A percentile compares a stretch with the other conserved stretches of the same genome.
These are phyloP conservation scores for Fusarium sp. DNA, from an alignment of 2,329 filamentous ascomycete genomes.

Conservation along the genomic window DNA sequence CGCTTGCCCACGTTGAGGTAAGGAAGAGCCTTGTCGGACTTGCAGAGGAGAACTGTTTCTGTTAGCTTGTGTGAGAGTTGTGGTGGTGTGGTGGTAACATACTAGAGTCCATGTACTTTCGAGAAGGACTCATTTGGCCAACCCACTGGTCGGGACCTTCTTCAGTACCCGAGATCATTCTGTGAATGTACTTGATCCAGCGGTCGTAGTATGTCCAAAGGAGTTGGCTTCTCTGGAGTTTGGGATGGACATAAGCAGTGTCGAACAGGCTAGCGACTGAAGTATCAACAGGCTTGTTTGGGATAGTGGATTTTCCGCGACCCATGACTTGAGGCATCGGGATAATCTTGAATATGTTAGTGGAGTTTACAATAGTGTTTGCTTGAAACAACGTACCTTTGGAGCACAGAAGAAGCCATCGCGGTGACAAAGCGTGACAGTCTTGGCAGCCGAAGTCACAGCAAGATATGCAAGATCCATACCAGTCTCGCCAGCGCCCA, in stretches of 20 bases:
- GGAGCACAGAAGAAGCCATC: constrained; percentile 62
- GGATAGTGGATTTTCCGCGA: neutral
- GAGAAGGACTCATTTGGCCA: constrained; percentile 57
- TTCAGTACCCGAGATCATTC: constrained; percentile 59
- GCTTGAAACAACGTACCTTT: constrained; percentile 50
- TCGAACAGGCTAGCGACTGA: constrained; percentile 64
- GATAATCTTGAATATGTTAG: constrained; percentile 43
- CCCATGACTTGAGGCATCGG: constrained; percentile 39
- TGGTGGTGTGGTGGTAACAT: constrained; percentile 7
- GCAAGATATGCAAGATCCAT: constrained; percentile 62
- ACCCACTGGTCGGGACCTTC: constrained; percentile 63
- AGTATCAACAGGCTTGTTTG: constrained; percentile 62
- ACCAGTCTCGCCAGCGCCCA: constrained; percentile 61
- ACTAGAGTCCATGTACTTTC: constrained; percentile 55
- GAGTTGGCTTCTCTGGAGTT: constrained; percentile 57
- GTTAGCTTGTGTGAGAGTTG: constrained; percentile 6
- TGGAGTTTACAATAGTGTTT: accelerated
- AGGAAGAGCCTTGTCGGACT: constrained; percentile 58
- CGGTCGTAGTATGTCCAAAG: constrained; percentile 62
- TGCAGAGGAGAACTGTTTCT: constrained; percentile 58
- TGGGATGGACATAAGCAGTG: constrained; percentile 63
- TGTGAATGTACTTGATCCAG: constrained; percentile 60
- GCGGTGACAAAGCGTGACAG: constrained; percentile 60
- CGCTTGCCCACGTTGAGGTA: constrained; percentile 58
- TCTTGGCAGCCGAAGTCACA: constrained; percentile 57